These are phyloP conservation scores for Melampsora abietis-canadensis DNA, from an alignment of 1,284 basidiomycete species.

Conservation along the genomic window DNA sequence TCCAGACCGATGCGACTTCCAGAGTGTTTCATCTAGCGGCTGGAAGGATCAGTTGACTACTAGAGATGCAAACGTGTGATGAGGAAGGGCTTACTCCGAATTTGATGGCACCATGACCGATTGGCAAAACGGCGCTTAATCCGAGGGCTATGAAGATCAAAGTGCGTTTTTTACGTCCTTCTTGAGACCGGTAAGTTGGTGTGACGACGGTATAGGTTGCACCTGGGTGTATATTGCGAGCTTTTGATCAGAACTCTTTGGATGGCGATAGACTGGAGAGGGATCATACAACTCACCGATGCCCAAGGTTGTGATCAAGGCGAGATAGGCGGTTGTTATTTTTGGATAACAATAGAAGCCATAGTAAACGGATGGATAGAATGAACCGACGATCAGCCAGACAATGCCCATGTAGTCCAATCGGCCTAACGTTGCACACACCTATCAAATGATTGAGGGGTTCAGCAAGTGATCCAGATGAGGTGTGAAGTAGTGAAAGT, in stretches of 20 bases:
- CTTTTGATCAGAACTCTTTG: background rate
- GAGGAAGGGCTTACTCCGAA: slow-evolving; percentile 50
- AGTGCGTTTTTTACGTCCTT: slow-evolving; percentile 73
- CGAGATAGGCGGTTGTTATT: slow-evolving; percentile 61
- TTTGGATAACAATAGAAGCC: slow-evolving; percentile 66
- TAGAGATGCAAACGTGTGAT: background rate
- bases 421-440: slow-evolving; percentile 40
- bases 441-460: slow-evolving; percentile 7
- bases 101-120: slow-evolving; percentile 64
- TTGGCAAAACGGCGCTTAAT: slow-evolving; percentile 67
- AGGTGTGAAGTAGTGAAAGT: slow-evolving; percentile 46
- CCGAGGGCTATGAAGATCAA: slow-evolving; percentile 76
- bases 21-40: slow-evolving; percentile 59
- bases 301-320: slow-evolving; percentile 62
- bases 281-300: slow-evolving; percentile 56
- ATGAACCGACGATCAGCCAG: slow-evolving; percentile 68
- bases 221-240: slow-evolving; percentile 54
- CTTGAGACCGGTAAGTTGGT: slow-evolving; percentile 71
- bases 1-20: slow-evolving; percentile 65
- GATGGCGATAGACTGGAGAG: slow-evolving; percentile 27
- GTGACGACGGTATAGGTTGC: slow-evolving; percentile 73
- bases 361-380: slow-evolving; percentile 62
- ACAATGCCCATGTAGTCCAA: slow-evolving; percentile 58
- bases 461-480: background rate
- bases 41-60: background rate